phyloP scores from a whole-genome alignment of 2,329 filamentous ascomycete species.

The Apiospora pterosperma region DNA sequence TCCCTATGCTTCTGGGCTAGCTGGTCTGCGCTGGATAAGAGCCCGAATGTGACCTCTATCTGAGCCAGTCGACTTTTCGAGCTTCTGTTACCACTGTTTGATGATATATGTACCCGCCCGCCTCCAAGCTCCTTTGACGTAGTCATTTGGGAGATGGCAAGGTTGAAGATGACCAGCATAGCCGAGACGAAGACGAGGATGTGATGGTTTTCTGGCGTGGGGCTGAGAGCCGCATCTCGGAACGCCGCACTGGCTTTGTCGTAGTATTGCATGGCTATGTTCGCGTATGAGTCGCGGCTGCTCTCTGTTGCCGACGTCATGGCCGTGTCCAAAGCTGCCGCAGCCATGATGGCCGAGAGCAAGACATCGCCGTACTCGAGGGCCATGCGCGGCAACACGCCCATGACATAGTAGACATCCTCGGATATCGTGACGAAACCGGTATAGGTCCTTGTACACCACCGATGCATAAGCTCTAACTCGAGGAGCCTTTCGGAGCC shows the following conservation, averaged over 20 bases:
- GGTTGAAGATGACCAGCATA: neutral
- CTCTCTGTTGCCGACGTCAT: neutral
- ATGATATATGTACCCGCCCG: neutral
- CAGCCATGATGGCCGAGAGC: neutral
- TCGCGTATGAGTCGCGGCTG: neutral
- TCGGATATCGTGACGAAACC: neutral
- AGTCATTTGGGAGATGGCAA: neutral
- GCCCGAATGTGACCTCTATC: neutral
- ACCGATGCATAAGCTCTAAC: conserved; percentile 6
- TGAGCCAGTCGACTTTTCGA: neutral
- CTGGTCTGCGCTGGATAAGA: neutral
- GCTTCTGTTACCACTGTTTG: neutral
- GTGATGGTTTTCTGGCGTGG: conserved; percentile 4
- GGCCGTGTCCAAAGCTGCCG: neutral
- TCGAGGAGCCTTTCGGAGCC: neutral
- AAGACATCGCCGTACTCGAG: neutral
- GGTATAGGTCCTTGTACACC: neutral
- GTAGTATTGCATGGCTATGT: neutral
- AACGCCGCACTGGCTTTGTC: neutral
- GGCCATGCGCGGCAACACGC: neutral
- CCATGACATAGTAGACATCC: neutral
- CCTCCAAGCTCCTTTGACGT: neutral
- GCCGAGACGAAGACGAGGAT: neutral
- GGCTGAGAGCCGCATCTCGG: neutral
- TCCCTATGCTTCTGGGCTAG: neutral